These are phyloP conservation scores for Simplicillium aogashimaense DNA, from an alignment of 2,329 filamentous ascomycete genomes.

Conservation along the genomic window DNA sequence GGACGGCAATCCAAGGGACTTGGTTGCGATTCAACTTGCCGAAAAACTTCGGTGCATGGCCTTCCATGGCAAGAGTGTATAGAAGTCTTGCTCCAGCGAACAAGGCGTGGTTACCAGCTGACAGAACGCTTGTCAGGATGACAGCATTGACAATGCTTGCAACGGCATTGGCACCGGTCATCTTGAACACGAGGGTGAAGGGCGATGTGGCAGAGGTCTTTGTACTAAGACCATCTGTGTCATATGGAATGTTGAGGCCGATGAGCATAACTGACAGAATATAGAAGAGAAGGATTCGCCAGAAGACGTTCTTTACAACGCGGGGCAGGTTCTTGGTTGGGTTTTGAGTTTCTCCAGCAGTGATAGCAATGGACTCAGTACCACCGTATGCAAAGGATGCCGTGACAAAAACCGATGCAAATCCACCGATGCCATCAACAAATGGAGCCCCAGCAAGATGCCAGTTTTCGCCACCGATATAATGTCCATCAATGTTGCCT, in stretches of 20 bases:
- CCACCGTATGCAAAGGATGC: slow-evolving; percentile 48
- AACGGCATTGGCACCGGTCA: slow-evolving; percentile 41
- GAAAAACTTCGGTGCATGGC: slow-evolving; percentile 46
- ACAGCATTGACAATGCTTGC: slow-evolving; percentile 50
- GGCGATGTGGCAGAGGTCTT: slow-evolving; percentile 21
- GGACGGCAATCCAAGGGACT: slow-evolving; percentile 28
- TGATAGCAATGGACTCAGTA: slow-evolving; percentile 56
- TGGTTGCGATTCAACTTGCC: slow-evolving; percentile 23
- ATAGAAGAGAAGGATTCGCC: slow-evolving; percentile 47
- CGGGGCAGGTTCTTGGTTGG: slow-evolving; percentile 50
- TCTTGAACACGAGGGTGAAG: slow-evolving; percentile 49
- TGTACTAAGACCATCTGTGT: slow-evolving; percentile 8
- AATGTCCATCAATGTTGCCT: slow-evolving; percentile 39
- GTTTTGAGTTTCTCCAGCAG: slow-evolving; percentile 55
- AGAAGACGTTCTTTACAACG: slow-evolving; percentile 57
- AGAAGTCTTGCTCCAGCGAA: slow-evolving; percentile 23
- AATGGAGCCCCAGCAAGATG: slow-evolving; percentile 51
- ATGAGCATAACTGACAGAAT: slow-evolving; percentile 30
- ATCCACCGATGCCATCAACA: slow-evolving; percentile 54
- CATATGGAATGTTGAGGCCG: slow-evolving; percentile 50
- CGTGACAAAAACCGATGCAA: slow-evolving; percentile 48
- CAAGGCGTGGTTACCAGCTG: slow-evolving; percentile 25
- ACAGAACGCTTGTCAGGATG: slow-evolving; percentile 30
- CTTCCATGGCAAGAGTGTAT: slow-evolving; percentile 27
- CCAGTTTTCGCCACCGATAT: slow-evolving; percentile 51